Evolutionary conservation across 2,329 filamentous ascomycete species (phyloP).

Genomic region (Claviceps purpurea): DNA sequence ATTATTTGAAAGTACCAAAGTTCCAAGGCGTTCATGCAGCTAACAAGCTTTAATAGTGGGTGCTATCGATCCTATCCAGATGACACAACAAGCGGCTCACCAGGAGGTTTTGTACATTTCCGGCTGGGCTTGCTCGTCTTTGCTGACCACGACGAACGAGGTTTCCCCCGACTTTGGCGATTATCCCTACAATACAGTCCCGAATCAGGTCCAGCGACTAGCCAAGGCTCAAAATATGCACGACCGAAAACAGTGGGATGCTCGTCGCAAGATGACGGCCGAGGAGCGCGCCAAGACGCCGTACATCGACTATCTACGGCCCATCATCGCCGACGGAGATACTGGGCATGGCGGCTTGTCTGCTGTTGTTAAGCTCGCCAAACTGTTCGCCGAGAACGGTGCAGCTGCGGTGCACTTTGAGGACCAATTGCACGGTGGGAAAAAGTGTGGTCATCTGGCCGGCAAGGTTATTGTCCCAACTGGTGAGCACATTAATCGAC

Average conservation of each 20-base stretch:
- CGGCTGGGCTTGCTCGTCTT: slow-evolving; percentile 92
- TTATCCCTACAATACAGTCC: slow-evolving; percentile 97
- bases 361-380: slow-evolving; percentile 88
- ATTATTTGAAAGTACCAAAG: not conserved
- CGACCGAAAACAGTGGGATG: slow-evolving; percentile 89
- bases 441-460: slow-evolving; percentile 94
- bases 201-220: slow-evolving; percentile 90
- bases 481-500: slow-evolving; percentile 90
- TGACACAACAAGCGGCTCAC: slow-evolving; percentile 94
- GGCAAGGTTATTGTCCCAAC: slow-evolving; percentile 92
- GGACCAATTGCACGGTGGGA: slow-evolving; percentile 93
- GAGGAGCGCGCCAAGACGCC: slow-evolving; percentile 63
- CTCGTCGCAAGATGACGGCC: slow-evolving; percentile 60
- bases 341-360: slow-evolving; percentile 89
- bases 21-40: not conserved
- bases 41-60: slow-evolving; percentile 49
- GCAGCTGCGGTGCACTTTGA: slow-evolving; percentile 96
- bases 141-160: slow-evolving; percentile 89
- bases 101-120: slow-evolving; percentile 95
- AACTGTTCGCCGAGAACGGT: slow-evolving; percentile 93
- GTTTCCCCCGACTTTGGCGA: slow-evolving; percentile 96
- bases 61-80: slow-evolving; percentile 96
- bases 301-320: slow-evolving; percentile 83
- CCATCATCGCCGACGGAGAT: slow-evolving; percentile 92
- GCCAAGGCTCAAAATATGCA: slow-evolving; percentile 96